phyloP scores from a whole-genome alignment of 1,284 basidiomycete genomes.

The Tylopilus orsonianus region DNA sequence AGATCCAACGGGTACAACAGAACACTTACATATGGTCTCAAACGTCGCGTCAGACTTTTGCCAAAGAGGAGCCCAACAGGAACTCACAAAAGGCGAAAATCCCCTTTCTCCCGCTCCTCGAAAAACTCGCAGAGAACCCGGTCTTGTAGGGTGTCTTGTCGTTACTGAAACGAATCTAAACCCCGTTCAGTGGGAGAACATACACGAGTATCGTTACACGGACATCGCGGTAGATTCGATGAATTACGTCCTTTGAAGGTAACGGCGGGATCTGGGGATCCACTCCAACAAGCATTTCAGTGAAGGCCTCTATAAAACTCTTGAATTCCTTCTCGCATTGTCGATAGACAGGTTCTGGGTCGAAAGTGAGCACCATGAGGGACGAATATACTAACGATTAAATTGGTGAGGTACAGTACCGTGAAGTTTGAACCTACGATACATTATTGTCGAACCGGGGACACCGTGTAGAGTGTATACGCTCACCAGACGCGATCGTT shows the following conservation, averaged over 20 bases:
- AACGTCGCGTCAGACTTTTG: conserved; percentile 11
- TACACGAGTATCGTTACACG: conserved; percentile 24
- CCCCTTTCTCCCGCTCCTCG: conserved; percentile 77
- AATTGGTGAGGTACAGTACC: conserved; percentile 42
- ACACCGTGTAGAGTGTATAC: not conserved
- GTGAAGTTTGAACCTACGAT: conserved; percentile 70
- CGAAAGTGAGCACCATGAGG: conserved; percentile 5
- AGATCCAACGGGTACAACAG: not conserved
- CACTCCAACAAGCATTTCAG: conserved; percentile 61
- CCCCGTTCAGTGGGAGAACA: not conserved
- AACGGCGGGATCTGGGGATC: conserved; percentile 82
- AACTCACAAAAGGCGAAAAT: conserved; percentile 73
- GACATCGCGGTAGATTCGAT: conserved; percentile 84
- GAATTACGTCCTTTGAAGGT: conserved; percentile 83
- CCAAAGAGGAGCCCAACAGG: not conserved
- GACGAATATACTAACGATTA: not conserved
- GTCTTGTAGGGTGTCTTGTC: conserved; percentile 93
- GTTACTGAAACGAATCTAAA: conserved; percentile 84
- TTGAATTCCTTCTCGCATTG: conserved; percentile 87
- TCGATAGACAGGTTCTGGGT: conserved; percentile 76
- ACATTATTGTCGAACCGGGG: not conserved
- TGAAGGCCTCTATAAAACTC: conserved; percentile 75
- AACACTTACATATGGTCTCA: conserved; percentile 43
- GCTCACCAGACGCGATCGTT: conserved; percentile 86
- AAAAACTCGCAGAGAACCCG: conserved; percentile 75